These are phyloP conservation scores for Neurospora hispaniola DNA, from an alignment of 495 filamentous ascomycete genomes.

Conservation along the genomic window DNA sequence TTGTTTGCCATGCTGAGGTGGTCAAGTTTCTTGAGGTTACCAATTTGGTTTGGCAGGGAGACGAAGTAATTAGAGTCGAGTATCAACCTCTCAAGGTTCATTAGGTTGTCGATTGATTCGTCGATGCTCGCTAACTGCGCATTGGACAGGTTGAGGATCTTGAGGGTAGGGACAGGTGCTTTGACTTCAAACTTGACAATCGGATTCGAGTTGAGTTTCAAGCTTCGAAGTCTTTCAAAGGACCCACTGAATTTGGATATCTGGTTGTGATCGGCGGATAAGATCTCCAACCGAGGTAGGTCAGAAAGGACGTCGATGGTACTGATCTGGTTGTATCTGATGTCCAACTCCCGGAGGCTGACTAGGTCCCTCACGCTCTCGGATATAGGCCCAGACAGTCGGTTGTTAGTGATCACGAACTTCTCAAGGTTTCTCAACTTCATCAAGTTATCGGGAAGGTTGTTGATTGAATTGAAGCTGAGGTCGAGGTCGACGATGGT, in stretches of 20 bases:
- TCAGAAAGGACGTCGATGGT: constrained; percentile 76
- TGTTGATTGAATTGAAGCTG: constrained; percentile 85
- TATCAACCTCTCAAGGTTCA: constrained; percentile 73
- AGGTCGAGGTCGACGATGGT: constrained; percentile 88
- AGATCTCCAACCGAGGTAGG: constrained; percentile 74
- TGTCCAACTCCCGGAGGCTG: constrained; percentile 83
- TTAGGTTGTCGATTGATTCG: constrained; percentile 74
- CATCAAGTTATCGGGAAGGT: constrained; percentile 66
- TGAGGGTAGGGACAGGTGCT: constrained; percentile 65
- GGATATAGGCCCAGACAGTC: constrained; percentile 61
- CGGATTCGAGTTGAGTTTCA: constrained; percentile 85
- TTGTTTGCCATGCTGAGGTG: constrained; percentile 92
- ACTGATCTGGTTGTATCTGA: constrained; percentile 80
- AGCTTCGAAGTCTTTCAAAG: constrained; percentile 70
- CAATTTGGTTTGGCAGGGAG: constrained; percentile 72
- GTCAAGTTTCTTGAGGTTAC: constrained; percentile 72
- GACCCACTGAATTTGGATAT: constrained; percentile 78
- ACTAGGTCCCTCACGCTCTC: constrained; percentile 55
- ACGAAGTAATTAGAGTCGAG: constrained; percentile 95
- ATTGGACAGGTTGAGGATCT: constrained; percentile 74
- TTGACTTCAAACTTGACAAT: constrained; percentile 84
- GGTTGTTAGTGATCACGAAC: constrained; percentile 93
- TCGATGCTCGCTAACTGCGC: constrained; percentile 83
- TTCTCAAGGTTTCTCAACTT: constrained; percentile 69
- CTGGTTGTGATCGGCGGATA: constrained; percentile 82